Evolutionary conservation across 768 basidiomycete genomes (phyloP), one percentile per base, ranked within the genome.

Genomic region (Porphyrellus cyaneotinctus): DNA sequence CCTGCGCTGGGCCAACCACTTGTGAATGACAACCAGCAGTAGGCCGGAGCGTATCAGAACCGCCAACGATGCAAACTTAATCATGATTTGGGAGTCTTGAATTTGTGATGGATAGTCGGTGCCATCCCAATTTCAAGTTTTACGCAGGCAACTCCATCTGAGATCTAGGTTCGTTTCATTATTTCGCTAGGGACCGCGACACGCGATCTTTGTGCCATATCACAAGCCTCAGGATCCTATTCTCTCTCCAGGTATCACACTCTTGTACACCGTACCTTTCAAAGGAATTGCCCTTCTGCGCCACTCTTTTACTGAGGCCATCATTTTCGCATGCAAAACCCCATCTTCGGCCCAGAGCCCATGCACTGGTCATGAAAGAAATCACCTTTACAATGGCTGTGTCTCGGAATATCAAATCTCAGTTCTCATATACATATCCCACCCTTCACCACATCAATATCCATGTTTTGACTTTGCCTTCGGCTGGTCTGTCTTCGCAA

Each of bases 101-200:
- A 51, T 22, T 24, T 14, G 49, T 20, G 20, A 41, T 32, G 26
- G 9, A 13, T 20, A 18, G 15, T 22, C 18, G 9, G 37, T 47
- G 20, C 15, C 28, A 30, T 37, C 23, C 38, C 26, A 20, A 10
- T 35, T 9, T 22, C 31, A 35, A 39, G 4, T 31, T 35, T 51
- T 28, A 14, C 28, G 20, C 31, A 31, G 23, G 28, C 28, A 12
- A 13, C 14, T 26, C n/a, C 24, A 49, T 51, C 49, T 53, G 20
- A 49, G 63, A 58, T 63, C 23, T 23, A 52, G 51, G 60, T 45
- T 51, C 32, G 43, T 52, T 57, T 37, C 44, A 38, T 62, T 22
- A 32, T 30, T 31, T 52, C 53, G 36, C 43, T 35, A 45, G 52
- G 53, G 46, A 32, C 44, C 38, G 43, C 36, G 36, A 52, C 56